Base-by-base conservation (phyloP, 2,329 filamentous ascomycete species). In the Magnaporthiopsis poae region DNA sequence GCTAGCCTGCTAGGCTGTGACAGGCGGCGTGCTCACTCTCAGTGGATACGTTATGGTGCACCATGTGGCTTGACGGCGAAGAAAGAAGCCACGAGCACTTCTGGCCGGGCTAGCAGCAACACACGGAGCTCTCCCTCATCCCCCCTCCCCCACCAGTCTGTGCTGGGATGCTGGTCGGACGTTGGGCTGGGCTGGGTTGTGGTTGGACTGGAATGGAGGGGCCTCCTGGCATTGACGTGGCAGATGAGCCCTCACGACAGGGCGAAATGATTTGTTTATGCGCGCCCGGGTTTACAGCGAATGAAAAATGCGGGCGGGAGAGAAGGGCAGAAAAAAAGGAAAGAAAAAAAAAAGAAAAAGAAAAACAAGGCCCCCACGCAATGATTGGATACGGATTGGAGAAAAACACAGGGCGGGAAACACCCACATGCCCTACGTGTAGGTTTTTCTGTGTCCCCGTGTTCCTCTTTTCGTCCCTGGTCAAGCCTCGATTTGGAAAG, bases 211-310 rank as follows among this genome's bases (percentile, higher is more conserved):
- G 46, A 56, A 56, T 56, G 46, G 46, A 21, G 3, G 18, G 21
- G 46, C 5, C 15, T 7, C 21, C 33, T 33, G 61, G 64, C 64
- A 65, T 65, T 65, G 59, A 65, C 59, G 59, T 60, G 25, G 59
- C 64, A 65, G 33, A 61, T 65, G 35, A 56, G 46, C 46, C 21
- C 46, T 56, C n/a, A 21, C 46, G n/a, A 56, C 46, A 56, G 21
- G 9, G 46, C 46, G 46, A 56, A 56, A 56, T 56, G 46, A 56
- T 56, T 56, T 56, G 46, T 56, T 56, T 25, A 56, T 56, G 46
- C 46, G 46, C 46, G 21, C 8, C 46, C 46, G 1, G 39, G 39
- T 9, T 25, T 25, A 2, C 46, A 56, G 46, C 46, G n/a, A 56
- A 56, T 21, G n/a, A 56, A 56, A 56, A 21, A n/a, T 36, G 11